Percentiles rank a stretch among this genome's conserved stretches.
These are phyloP conservation scores for Austroboletus festivus DNA, from an alignment of 768 basidiomycete genomes.

Conservation along the genomic window DNA sequence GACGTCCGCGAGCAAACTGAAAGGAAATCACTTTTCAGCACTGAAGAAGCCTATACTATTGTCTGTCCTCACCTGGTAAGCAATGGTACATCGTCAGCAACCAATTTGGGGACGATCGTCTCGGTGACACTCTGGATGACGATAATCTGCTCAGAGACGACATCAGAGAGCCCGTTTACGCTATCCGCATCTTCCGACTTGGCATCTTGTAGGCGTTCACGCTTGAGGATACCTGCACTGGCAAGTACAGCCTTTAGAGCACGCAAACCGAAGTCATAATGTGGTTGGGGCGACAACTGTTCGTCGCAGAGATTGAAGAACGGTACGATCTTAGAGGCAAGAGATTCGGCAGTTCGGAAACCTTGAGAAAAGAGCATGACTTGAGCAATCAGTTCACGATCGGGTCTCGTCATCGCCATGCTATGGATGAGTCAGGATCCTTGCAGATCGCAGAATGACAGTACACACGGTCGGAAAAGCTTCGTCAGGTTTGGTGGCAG, in stretches of 20 bases:
- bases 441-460: neutral
- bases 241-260: constrained; percentile 95
- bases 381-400: constrained; percentile 97
- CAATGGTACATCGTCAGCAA: constrained; percentile 94
- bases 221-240: constrained; percentile 96
- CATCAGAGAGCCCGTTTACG: constrained; percentile 60
- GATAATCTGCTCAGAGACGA: constrained; percentile 87
- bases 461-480: constrained; percentile 83
- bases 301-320: constrained; percentile 99
- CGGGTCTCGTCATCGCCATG: constrained; percentile 99
- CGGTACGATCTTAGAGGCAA: constrained; percentile 98
- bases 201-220: constrained; percentile 67
- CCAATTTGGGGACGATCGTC: constrained; percentile 96
- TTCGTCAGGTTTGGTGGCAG: constrained; percentile 87
- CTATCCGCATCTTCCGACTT: constrained; percentile 41
- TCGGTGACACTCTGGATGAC: constrained; percentile 98
- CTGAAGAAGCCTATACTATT: neutral
- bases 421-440: constrained; percentile 39
- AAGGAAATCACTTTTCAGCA: constrained; percentile 1
- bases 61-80: constrained; percentile 68
- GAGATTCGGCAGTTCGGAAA: constrained; percentile 93
- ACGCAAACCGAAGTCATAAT: constrained; percentile 98
- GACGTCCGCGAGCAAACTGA: constrained; percentile 88
- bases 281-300: constrained; percentile 93
- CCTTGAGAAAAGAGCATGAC: constrained; percentile 99